Base-by-base conservation (phyloP, 805 yeast species). In the Candida boleticola region DNA sequence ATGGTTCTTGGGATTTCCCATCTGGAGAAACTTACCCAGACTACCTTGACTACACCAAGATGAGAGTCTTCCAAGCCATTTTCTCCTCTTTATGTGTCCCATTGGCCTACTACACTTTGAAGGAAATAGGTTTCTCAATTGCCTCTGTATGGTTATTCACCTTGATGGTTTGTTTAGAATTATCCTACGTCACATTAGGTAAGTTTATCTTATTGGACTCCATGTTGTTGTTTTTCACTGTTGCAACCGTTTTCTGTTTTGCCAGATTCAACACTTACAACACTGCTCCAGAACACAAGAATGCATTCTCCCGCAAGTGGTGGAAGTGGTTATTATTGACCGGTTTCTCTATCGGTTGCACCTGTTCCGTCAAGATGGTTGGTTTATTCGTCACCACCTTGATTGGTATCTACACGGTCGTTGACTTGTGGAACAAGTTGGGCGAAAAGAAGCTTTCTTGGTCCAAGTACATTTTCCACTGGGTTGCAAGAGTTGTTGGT, bases 351-450 rank as follows among this genome's bases (percentile, higher is more conserved):
- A 80, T 93, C 55, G 98, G 99, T 32, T 86, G 93, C 62, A 85
- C 90, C 16, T 84, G 92, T 58, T 85, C 96, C 22, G 95, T 89
- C 44, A 93, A 93, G 67, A 89, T 90, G 96, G 98, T 93, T 44
- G 99, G 99, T 54, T 74, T 92, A 43, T 88, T 93, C 56, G 87
- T 88, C 46, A 92, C 95, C 43, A 64, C 89, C 14, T 68, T 89
- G 48, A 89, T 93, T 42, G 99, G 99, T 37, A 77, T 89, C 48
- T 88, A 92, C 66, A 89, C 97, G 18, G 73, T 87, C 30, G 84
- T 80, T 40, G 97, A 93, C 55, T 72, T 93, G 55, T 93, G 97
- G 96, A 73, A 68, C 54, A 79, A 79, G 61, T 78, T 89, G 54
- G 95, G 90, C 49, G 92, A 86, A 58, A 73, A 69, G 54, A 56